Evolutionary conservation across 2,329 filamentous ascomycete species (phyloP), one percentile per base, ranked within the genome.

Genomic region (Ceratocystis colombiana): DNA sequence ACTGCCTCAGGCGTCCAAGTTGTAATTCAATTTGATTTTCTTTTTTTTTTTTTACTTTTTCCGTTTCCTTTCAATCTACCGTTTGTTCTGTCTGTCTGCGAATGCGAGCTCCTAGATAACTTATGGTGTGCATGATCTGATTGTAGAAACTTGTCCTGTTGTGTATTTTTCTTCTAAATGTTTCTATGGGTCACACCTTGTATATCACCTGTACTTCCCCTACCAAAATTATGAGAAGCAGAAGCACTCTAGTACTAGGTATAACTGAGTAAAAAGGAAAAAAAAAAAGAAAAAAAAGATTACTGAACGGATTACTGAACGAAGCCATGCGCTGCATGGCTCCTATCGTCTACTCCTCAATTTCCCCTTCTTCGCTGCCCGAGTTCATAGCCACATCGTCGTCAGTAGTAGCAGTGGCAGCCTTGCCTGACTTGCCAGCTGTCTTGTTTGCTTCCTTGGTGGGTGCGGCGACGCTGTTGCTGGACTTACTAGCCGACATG

Each of bases 291-390:
- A 28, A 4, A 4, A 45, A 10, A 57, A 57, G 8, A 57, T 22
- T 22, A 22, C 22, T 22, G 22, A 22, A 22, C 22, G 2, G 8
- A 33, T 17, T 33, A 63, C 15, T 44, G 62, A 62, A 10, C 22
- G 10, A 17, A 61, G 61, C 2, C 62, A 50, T 41, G 12, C 37
- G 37, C 37, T 12, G 37, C 37, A 41, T 41, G 37, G 10, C 37
- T 12, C 37, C 8, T 37, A 10, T 20, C 17, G 4, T 37, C 53
- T 65, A 66, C 62, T 97, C 92, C 76, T 96, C 94, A 71, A 99
- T 97, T 78, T 99, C 94, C 64, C 94, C 94, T 76, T 99, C 94
- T 77, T 99, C 94, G 73, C 92, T 96, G 64, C 94, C 94, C 68
- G 89, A 93, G 72, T 89, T 87, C 66, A 91, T 68, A 25, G 59